These are phyloP conservation scores for Kodamaea neixiangensis DNA, from an alignment of 805 yeast genomes.

Conservation along the genomic window DNA sequence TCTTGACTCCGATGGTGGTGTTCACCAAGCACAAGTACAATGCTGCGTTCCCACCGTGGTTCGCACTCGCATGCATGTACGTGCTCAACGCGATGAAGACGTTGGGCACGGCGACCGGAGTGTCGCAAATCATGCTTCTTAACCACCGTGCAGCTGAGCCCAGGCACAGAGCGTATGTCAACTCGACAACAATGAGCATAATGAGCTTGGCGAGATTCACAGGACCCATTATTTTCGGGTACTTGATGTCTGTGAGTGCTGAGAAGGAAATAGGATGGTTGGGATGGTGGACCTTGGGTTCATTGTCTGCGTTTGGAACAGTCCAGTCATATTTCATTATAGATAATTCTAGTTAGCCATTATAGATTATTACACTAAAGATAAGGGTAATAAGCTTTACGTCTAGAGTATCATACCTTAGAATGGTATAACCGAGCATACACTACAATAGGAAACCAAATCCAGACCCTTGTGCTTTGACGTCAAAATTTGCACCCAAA, in stretches of 20 bases:
- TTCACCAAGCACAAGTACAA: constrained; percentile 34
- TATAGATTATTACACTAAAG: background rate
- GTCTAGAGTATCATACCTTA: too few species aligned
- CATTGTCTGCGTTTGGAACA: constrained; percentile 29
- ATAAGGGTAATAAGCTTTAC: constrained; percentile 1
- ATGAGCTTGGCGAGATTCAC: constrained; percentile 33
- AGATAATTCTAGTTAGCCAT: constrained; percentile 28
- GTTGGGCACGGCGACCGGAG: constrained; percentile 35
- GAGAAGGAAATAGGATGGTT: constrained; percentile 26
- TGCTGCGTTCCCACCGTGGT: constrained; percentile 29
- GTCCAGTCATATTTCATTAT: constrained; percentile 29
- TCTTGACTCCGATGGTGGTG: constrained; percentile 30
- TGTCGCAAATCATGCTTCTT: constrained; percentile 37
- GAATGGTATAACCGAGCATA: too few species aligned
- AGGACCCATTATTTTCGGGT: constrained; percentile 38
- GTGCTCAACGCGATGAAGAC: constrained; percentile 33
- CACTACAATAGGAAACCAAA: background rate
- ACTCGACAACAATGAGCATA: constrained; percentile 35
- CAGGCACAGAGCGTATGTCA: constrained; percentile 37
- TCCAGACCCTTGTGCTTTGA: background rate
- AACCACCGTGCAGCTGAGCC: constrained; percentile 38
- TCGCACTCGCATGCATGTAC: constrained; percentile 29
- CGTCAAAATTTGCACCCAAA: background rate
- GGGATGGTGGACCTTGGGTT: constrained; percentile 37
- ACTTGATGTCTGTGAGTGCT: constrained; percentile 36